Evolutionary conservation across 177 flowering plant species (phyloP).

Genomic region (Vitis hybrid): DNA sequence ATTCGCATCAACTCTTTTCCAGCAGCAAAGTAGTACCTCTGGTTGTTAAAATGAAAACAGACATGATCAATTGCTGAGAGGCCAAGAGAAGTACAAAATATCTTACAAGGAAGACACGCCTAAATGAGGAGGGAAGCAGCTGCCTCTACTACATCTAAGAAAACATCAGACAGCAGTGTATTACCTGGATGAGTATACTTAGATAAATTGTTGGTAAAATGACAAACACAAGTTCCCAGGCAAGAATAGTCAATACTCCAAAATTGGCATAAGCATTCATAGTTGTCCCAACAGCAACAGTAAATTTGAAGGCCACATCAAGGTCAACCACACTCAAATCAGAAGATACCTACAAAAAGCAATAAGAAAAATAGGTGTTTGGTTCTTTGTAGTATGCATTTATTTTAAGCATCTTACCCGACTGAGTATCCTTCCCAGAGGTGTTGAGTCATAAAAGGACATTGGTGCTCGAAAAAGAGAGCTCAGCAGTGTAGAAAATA

Average conservation of each 20-base stretch:
- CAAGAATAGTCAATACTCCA: slow-evolving; percentile 40
- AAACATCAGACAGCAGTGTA: not conserved
- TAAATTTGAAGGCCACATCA: slow-evolving; percentile 37
- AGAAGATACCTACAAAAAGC: slow-evolving; percentile 27
- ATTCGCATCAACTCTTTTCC: slow-evolving; percentile 62
- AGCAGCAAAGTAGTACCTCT: slow-evolving; percentile 57
- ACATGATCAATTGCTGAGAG: not conserved
- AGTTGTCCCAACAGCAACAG: slow-evolving; percentile 29
- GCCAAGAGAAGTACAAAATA: not conserved
- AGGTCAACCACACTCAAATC: slow-evolving; percentile 61
- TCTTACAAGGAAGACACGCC: not conserved
- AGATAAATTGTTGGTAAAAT: slow-evolving; percentile 44
- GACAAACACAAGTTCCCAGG: slow-evolving; percentile 56
- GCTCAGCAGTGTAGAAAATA: slow-evolving; percentile 20
- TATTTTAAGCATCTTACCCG: slow-evolving; percentile 45
- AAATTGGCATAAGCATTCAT: slow-evolving; percentile 28
- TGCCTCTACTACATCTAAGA: not conserved
- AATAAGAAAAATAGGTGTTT: not conserved
- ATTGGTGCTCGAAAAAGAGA: slow-evolving; percentile 45
- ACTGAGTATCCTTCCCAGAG: slow-evolving; percentile 38
- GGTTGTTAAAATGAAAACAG: slow-evolving; percentile 1
- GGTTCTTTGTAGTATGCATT: not conserved
- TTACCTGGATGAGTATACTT: slow-evolving; percentile 45
- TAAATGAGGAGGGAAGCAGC: not conserved
- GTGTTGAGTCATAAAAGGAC: slow-evolving; percentile 41